Conservation (phyloP, 2,329 filamentous ascomycete genomes). For the Calonectria henricotiae region DNA sequence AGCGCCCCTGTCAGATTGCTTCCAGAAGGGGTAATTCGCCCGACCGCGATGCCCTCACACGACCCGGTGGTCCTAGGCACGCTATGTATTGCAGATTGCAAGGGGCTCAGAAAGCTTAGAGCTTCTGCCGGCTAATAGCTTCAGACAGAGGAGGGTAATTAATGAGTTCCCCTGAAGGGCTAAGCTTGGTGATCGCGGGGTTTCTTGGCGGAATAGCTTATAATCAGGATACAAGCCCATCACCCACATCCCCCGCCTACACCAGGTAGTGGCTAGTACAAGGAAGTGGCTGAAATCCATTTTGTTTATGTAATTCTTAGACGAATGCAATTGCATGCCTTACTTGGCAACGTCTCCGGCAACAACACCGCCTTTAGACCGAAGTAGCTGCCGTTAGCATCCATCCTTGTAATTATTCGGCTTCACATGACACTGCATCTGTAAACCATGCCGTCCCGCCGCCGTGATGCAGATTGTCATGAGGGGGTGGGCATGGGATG, state of each 20-base stretch:
- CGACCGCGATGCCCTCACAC: slow-evolving; percentile 22
- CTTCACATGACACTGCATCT: slow-evolving; percentile 28
- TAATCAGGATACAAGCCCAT: background rate
- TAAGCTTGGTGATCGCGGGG: slow-evolving; percentile 17
- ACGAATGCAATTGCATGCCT: slow-evolving; percentile 3
- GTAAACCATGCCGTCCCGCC: background rate
- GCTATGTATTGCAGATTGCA: slow-evolving; percentile 1
- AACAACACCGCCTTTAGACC: background rate
- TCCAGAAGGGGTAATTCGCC: slow-evolving; percentile 19
- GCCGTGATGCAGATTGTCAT: slow-evolving; percentile 5
- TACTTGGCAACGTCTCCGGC: slow-evolving; percentile 11
- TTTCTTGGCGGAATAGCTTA: background rate
- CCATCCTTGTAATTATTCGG: slow-evolving; percentile 21
- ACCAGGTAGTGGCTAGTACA: background rate
- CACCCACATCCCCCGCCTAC: slow-evolving; percentile 13
- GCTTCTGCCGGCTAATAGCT: background rate
- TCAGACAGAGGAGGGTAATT: background rate
- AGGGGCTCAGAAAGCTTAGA: slow-evolving; percentile 22
- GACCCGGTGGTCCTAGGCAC: slow-evolving; percentile 7
- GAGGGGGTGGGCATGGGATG: slow-evolving; percentile 15
- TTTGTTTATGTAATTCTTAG: background rate
- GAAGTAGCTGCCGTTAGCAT: background rate
- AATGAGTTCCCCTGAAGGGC: background rate
- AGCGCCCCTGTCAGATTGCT: slow-evolving; percentile 23
- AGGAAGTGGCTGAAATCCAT: background rate